Evolutionary conservation across 139 green algal species (phyloP), one percentile per base, ranked within the genome.

Genomic region (Tetratostichococcus sp.): DNA sequence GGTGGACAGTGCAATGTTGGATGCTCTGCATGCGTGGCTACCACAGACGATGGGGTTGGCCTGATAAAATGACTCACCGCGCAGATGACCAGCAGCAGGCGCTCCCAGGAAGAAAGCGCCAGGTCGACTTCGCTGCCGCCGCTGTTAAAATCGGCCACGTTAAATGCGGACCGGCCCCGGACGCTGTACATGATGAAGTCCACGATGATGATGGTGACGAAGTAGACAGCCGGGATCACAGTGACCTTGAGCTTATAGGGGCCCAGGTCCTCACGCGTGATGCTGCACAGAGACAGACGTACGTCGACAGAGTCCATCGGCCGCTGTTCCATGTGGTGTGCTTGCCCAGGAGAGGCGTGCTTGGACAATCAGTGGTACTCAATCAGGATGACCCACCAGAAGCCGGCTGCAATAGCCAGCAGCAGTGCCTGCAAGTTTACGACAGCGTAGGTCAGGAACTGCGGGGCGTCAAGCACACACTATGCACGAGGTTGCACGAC

Each of bases 151-250:
- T 67, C 43, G 2, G 30, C 28, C 30, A 67, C 70, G 1, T 68
- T 34, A 16, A 68, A 68, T 22, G 62, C 62, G 17, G 28, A 14
- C 4, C 30, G n/a, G 2, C 62, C 62, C 28, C 65, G 50, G 1
- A 75, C 70, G 5, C 33, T 35, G 33, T 67, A 65, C 39, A 75
- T 67, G 22, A 75, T 75, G 43, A 35, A 67, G 70, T 75, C 70
- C 11, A 67, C 42, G n/a, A 89, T 80, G 62, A 89, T 65, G 25
- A 69, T 74, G 22, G 83, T 87, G 30, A 82, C 57, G 4, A 89
- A 67, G 73, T 86, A 89, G 43, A 89, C 77, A 0, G 58, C 31
- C 21, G 85, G 85, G 35, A 89, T 89, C 28, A 79, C 22, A 23
- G 89, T 31, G 1, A 81, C 71, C 35, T 87, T 84, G 2, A 62